Base-by-base conservation (phyloP, 768 basidiomycete species). In the Mycena galopus region DNA sequence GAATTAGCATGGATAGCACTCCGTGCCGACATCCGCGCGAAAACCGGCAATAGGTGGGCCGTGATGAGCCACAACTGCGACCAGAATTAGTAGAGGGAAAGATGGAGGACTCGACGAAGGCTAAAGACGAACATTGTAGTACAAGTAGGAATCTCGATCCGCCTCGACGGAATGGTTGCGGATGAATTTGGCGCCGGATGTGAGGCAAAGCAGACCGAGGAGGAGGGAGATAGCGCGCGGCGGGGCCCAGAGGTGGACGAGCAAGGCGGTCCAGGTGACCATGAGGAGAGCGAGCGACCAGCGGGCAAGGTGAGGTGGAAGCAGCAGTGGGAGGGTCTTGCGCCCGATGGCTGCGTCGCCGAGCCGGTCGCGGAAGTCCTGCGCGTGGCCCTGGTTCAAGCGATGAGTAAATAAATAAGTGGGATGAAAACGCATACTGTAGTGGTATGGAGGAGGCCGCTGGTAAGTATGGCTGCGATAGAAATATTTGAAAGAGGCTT, bases 391-490 rank as follows among this genome's bases (percentile, higher is more conserved):
- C 76, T 77, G n/a, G 8, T 32, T 16, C n/a, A 27, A 42, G 19
- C 11, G 12, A 2, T 2, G 17, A 11, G 27, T 35, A 29, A 29
- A 39, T 23, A 3, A 19, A 66, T 11, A 59, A 51, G 44, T 39
- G 25, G 17, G 9, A 16, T 16, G 17, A 12, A 51, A 12, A 32
- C 80, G n/a, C 21, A 76, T 14, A 84, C 78, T 0, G 84, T 86
- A 12, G 83, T 84, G 2, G 79, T 63, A 37, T 83, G 82, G n/a
- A 86, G 73, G 29, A 76, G 76, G 60, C 79, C 74, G 37, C 80
- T 85, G 60, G 79, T 67, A 6, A 72, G 65, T 29, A 84, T 75
- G 11, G 84, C 82, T 10, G 63, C 51, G 29, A 69, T 55, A 14
- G 78, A 75, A 0, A 72, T 73, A 9, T 50, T 25, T 21, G 67